A percentile compares a stretch with the other conserved stretches of the same genome.
Conservation (phyloP, 164 flowering plant species). For the Annona cherimola region DNA sequence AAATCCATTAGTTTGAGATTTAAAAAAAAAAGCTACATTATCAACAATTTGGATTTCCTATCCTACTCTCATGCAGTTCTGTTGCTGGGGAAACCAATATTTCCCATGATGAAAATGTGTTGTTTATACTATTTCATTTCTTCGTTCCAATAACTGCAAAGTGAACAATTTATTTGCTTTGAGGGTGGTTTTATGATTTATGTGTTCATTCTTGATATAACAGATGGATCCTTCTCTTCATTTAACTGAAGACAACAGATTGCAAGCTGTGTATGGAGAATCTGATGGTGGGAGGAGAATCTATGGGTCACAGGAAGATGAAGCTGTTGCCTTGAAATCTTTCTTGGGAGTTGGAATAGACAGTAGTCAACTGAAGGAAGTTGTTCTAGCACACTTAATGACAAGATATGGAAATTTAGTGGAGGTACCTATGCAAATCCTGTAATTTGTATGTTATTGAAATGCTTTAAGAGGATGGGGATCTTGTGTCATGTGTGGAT, state of each 20-base stretch:
- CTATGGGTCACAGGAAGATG: conserved; percentile 68
- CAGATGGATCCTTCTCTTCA: conserved; percentile 82
- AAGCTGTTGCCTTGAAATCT: conserved; percentile 49
- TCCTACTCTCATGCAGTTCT: background rate
- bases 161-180: background rate
- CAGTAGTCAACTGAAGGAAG: conserved; percentile 44
- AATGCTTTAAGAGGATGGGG: too few species aligned
- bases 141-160: background rate
- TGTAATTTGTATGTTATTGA: too few species aligned
- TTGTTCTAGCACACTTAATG: conserved; percentile 44
- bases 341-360: conserved; percentile 41
- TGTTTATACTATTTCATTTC: background rate
- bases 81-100: background rate
- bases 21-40: background rate
- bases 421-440: conserved; percentile 41
- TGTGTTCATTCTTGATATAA: background rate
- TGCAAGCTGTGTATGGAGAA: conserved; percentile 33
- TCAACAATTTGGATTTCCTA: background rate
- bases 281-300: conserved; percentile 16
- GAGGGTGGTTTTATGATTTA: background rate
- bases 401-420: conserved; percentile 41
- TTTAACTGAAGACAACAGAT: conserved; percentile 51
- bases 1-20: background rate
- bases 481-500: too few species aligned
- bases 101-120: background rate